Base-by-base conservation (phyloP, 345 rosid species). In the Hibiscus tridactylites region DNA sequence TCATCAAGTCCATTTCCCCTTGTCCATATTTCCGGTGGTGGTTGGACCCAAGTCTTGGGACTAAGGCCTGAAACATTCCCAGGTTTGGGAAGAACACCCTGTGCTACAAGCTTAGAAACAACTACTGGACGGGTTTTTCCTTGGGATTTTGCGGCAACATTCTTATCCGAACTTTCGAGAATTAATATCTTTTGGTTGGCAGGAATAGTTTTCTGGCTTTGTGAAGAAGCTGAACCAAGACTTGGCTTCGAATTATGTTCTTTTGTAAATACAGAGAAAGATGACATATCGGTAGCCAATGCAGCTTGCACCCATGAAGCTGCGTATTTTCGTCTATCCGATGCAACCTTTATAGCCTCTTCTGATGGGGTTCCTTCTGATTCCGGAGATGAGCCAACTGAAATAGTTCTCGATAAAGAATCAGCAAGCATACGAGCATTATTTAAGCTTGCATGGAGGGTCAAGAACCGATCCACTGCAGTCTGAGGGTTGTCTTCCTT, bases 301-400 rank as follows among this genome's bases (percentile, higher is more conserved):
- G 99, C 99, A 73, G 94, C 93, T 78, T 92, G 93, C 68, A 95
- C 90, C 99, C 99, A 95, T 11, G 82, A 74, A 68, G 88, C 82
- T 54, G 96, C 97, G 60, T 74, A 81, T 78, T 86, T 95, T 70
- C 80, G 88, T 75, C 86, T 84, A 74, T 90, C 96, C 3, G 85
- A 75, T 8, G 86, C 77, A 4, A 78, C 66, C 74, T 95, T 90
- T 29, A 83, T 19, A 35, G 86, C 91, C 84, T 90, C 93, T 84
- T 95, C 97, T 0, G 90, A 77, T 66, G 79, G 82, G 60, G n/a
- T 77, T 72, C 83, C 93, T 79, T 81, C 90, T 6, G 67, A 80
- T 71, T 86, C 88, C 11, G 85, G 74, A 9, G 89, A 89, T 65
- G 92, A 85, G 49, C 80, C 83, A 4, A 24, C 68, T 1, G 77